A percentile compares a stretch with the other conserved stretches of the same genome.
phyloP scores from a whole-genome alignment of 306 rosid species.

The Ochetophila trinervis region DNA sequence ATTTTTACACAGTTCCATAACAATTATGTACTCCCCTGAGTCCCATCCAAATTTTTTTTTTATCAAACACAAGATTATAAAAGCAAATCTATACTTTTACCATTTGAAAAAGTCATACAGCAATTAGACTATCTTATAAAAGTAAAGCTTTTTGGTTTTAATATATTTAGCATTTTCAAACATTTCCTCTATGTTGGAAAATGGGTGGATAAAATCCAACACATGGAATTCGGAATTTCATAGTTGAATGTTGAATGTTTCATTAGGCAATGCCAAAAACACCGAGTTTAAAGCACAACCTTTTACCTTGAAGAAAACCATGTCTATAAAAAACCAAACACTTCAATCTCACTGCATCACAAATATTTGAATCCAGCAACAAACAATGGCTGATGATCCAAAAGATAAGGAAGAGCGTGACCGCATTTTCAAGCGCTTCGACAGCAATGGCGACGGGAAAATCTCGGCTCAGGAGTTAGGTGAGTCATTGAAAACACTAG shows the following conservation, averaged over 20 bases:
- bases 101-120: too few species aligned
- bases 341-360: constrained; percentile 13
- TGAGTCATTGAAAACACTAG: constrained; percentile 55
- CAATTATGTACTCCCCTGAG: too few species aligned
- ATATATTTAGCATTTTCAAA: too few species aligned
- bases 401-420: constrained; percentile 49
- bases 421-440: constrained; percentile 63
- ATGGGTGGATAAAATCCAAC: too few species aligned
- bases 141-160: too few species aligned
- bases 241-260: background rate
- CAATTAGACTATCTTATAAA: too few species aligned
- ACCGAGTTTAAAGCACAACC: constrained; percentile 46
- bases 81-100: too few species aligned
- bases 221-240: too few species aligned
- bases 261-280: constrained; percentile 15
- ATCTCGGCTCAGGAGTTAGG: constrained; percentile 72
- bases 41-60: too few species aligned
- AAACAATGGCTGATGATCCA: constrained; percentile 36
- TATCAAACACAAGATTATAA: too few species aligned
- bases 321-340: constrained; percentile 26
- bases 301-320: background rate
- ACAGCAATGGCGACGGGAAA: constrained; percentile 62
- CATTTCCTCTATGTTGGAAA: too few species aligned
- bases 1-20: too few species aligned
- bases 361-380: constrained; percentile 14